phyloP scores from a whole-genome alignment of 1,284 basidiomycete genomes.

The Ustilago shanxiensis region DNA sequence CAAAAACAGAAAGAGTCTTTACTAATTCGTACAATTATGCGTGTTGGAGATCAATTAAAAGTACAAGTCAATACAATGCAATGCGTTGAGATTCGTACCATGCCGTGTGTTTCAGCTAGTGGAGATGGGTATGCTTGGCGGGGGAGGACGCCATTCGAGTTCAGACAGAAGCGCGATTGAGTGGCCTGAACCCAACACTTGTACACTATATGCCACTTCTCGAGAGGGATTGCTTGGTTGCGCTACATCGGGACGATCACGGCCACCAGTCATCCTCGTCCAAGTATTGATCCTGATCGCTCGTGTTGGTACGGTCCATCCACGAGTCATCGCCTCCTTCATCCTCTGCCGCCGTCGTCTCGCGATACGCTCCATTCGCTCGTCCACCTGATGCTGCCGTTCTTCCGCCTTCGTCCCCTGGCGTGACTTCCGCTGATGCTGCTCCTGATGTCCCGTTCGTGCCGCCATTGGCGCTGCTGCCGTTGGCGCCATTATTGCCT shows the following conservation, averaged over 20 bases:
- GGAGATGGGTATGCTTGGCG: not conserved
- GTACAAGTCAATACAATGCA: constrained; percentile 17
- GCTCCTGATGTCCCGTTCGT: not conserved
- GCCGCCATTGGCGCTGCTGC: constrained; percentile 12
- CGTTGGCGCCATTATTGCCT: constrained; percentile 6
- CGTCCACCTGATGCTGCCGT: constrained; percentile 5
- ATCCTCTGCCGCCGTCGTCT: constrained; percentile 1
- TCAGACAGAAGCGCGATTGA: not conserved
- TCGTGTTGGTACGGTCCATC: constrained; percentile 33
- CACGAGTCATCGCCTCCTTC: constrained; percentile 35
- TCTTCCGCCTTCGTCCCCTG: constrained; percentile 6
- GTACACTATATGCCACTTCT: not conserved
- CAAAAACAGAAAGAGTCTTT: no score
- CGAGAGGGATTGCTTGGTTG: not conserved
- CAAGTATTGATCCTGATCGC: constrained; percentile 39
- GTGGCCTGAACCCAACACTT: not conserved
- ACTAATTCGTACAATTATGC: not conserved
- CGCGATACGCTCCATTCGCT: constrained; percentile 3
- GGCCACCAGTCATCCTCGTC: constrained; percentile 52
- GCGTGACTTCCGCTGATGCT: constrained; percentile 4
- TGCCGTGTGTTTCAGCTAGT: not conserved
- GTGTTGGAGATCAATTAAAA: not conserved
- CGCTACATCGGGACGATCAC: not conserved
- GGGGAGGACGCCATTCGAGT: not conserved
- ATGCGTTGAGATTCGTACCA: constrained; percentile 4